Evolutionary conservation across 2,329 filamentous ascomycete species (phyloP).

Genomic region (Stachybotrys elegans): DNA sequence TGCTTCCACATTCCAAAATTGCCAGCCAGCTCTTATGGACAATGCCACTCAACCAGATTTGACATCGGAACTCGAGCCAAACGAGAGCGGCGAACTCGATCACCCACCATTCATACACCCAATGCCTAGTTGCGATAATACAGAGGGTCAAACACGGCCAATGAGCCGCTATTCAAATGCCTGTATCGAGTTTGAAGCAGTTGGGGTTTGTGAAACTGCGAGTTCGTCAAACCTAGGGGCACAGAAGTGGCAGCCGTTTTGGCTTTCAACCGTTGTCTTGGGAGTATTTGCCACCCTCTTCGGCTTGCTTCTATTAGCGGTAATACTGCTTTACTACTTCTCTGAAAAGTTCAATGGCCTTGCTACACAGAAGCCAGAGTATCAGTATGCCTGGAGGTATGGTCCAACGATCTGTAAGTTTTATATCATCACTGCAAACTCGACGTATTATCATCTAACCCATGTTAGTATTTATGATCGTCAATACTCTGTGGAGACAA

Average conservation of each 20-base stretch:
- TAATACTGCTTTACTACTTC: neutral
- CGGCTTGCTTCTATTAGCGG: neutral
- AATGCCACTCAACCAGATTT: no score
- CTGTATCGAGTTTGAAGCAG: no score
- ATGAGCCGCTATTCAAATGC: no score
- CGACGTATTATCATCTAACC: neutral
- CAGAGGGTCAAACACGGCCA: no score
- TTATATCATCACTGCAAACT: neutral
- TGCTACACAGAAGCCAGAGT: neutral
- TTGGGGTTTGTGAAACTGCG: no score
- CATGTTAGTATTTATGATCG: slow-evolving; percentile 16
- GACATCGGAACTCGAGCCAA: no score
- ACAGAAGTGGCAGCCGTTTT: neutral
- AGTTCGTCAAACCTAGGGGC: no score
- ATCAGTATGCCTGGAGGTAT: slow-evolving; percentile 18
- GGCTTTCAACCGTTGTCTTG: neutral
- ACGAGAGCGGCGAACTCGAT: no score
- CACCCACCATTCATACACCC: no score
- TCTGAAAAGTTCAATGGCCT: neutral
- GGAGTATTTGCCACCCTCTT: neutral
- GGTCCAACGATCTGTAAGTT: slow-evolving; percentile 16
- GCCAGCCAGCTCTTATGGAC: no score
- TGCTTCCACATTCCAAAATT: no score
- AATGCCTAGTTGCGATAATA: no score
- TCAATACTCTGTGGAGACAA: slow-evolving; percentile 22